phyloP scores from a whole-genome alignment of 1,284 basidiomycete species.

The Schizophyllum amplum region DNA sequence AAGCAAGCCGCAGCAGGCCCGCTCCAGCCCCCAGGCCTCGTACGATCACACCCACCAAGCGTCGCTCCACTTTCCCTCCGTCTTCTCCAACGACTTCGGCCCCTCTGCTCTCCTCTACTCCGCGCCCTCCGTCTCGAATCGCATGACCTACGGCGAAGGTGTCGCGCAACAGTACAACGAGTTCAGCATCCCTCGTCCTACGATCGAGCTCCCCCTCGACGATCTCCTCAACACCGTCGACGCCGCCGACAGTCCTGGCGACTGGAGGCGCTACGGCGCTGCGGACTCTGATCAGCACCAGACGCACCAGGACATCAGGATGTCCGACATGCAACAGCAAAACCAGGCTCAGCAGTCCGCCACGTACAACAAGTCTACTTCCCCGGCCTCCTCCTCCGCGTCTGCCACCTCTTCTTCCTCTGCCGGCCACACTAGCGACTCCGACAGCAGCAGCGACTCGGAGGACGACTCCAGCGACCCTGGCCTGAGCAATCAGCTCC shows the following conservation, averaged over 20 bases:
- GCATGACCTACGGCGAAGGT: constrained; percentile 70
- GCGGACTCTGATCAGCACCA: constrained; percentile 8
- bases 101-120: constrained; percentile 68
- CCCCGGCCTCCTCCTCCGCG: constrained; percentile 4
- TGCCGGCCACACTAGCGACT: constrained; percentile 12
- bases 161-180: constrained; percentile 26
- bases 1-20: constrained; percentile 22
- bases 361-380: neutral
- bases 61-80: constrained; percentile 51
- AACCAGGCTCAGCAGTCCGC: constrained; percentile 3
- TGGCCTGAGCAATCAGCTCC: constrained; percentile 24
- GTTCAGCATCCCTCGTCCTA: constrained; percentile 63
- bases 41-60: constrained; percentile 9
- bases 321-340: constrained; percentile 1
- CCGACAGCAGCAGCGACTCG: constrained; percentile 17
- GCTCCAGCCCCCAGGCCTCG: constrained; percentile 17
- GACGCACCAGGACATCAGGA: constrained; percentile 2
- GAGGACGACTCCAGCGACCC: constrained; percentile 20
- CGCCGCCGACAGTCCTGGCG: constrained; percentile 16
- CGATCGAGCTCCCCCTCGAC: no score
- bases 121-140: constrained; percentile 52
- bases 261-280: constrained; percentile 13
- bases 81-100: constrained; percentile 67
- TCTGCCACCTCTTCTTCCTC: constrained; percentile 1
- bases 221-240: constrained; percentile 50